Conservation (phyloP, 306 rosid genomes). For the Begonia masoniana region DNA sequence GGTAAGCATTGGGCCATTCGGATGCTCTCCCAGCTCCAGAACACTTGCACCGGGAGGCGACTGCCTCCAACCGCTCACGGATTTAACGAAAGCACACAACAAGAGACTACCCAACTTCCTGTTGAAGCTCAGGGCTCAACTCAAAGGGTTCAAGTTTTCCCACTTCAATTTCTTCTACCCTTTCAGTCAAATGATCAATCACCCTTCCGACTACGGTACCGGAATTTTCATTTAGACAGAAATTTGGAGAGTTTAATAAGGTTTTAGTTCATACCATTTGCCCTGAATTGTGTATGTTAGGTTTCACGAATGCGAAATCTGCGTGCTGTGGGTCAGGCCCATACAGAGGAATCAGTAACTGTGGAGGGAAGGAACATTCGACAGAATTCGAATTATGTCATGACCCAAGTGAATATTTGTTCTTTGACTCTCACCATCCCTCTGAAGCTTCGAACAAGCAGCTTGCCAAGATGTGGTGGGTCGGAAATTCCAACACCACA, state of each 20-base stretch:
- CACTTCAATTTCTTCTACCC: background rate
- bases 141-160: conserved; percentile 4
- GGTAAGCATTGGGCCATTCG: conserved; percentile 5
- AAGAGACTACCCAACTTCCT: background rate
- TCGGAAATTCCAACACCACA: background rate
- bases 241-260: no score
- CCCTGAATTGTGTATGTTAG: conserved; percentile 3
- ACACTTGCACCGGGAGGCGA: background rate
- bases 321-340: conserved; percentile 1
- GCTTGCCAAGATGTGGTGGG: background rate
- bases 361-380: background rate
- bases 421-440: background rate
- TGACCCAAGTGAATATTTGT: background rate
- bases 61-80: no score
- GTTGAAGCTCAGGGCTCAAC: background rate
- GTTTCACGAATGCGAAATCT: conserved; percentile 28
- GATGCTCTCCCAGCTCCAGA: background rate
- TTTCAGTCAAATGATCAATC: background rate
- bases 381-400: background rate
- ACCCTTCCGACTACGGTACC: conserved; percentile 3
- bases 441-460: background rate
- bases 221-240: no score
- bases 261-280: background rate
- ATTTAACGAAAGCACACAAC: conserved; percentile 1
- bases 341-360: background rate